Evolutionary conservation across 768 basidiomycete species (phyloP).

Genomic region (Hydnomerulius pinastri): DNA sequence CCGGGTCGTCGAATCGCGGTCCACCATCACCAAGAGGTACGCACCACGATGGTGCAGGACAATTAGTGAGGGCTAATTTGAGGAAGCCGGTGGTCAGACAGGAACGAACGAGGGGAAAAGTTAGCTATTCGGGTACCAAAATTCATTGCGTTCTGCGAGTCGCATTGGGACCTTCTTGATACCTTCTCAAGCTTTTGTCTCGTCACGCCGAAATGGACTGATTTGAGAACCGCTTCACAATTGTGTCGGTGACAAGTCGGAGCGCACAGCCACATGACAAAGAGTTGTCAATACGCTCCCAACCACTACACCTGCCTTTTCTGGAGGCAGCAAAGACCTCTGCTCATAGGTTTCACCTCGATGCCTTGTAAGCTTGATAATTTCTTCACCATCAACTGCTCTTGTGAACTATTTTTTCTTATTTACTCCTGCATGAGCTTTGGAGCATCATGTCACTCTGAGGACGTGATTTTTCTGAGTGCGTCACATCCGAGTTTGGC

Average conservation of each 20-base stretch:
- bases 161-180: neutral
- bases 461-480: too few species aligned
- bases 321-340: too few species aligned
- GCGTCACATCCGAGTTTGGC: too few species aligned
- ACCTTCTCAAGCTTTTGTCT: constrained; percentile 17
- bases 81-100: neutral
- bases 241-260: constrained; percentile 22
- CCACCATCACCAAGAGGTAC: neutral
- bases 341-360: neutral
- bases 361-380: neutral
- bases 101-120: neutral
- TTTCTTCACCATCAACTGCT: neutral
- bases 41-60: neutral
- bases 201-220: neutral
- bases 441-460: too few species aligned
- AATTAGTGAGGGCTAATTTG: constrained; percentile 1
- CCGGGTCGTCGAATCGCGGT: neutral
- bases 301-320: constrained; percentile 28
- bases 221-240: constrained; percentile 11
- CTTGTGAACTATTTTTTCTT: too few species aligned
- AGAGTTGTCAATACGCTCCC: neutral
- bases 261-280: constrained; percentile 19
- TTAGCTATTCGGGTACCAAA: constrained; percentile 2
- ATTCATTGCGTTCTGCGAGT: neutral
- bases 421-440: too few species aligned